Conservation (phyloP, 140 eudicot genomes). For the Oenanthe javanica region DNA sequence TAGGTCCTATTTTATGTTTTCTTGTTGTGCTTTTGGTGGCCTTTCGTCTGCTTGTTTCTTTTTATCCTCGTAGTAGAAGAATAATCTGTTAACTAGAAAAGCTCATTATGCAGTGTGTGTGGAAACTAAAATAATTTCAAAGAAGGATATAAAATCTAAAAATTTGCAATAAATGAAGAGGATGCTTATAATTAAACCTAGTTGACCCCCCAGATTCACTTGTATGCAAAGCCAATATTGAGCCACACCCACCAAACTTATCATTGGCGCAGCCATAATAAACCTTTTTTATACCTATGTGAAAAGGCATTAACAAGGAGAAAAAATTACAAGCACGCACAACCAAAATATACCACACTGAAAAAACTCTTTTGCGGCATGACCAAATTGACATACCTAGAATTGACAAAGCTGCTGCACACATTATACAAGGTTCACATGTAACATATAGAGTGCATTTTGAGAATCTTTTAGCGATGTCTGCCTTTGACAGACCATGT, state of each 20-base stretch:
- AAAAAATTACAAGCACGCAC: not conserved
- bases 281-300: constrained; percentile 70
- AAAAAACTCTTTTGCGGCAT: not conserved
- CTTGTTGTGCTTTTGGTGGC: not conserved
- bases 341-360: not conserved
- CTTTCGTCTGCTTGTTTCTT: not conserved
- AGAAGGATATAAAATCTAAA: not conserved
- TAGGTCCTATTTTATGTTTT: not conserved
- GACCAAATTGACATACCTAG: constrained; percentile 36
- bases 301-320: not conserved
- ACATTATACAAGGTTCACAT: constrained; percentile 98
- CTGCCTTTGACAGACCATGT: constrained; percentile 38
- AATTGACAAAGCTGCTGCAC: constrained; percentile 78
- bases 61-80: not conserved
- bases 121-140: not conserved
- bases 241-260: constrained; percentile 97
- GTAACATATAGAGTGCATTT: constrained; percentile 80
- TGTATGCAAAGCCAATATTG: constrained; percentile 66
- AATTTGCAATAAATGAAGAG: not conserved
- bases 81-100: not conserved
- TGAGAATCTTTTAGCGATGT: constrained; percentile 54
- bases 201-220: constrained; percentile 20
- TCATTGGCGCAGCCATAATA: constrained; percentile 92
- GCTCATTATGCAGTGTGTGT: not conserved
- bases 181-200: constrained; percentile 26